Conservation (phyloP, 441 rosid genomes). For the Populus hybrid region DNA sequence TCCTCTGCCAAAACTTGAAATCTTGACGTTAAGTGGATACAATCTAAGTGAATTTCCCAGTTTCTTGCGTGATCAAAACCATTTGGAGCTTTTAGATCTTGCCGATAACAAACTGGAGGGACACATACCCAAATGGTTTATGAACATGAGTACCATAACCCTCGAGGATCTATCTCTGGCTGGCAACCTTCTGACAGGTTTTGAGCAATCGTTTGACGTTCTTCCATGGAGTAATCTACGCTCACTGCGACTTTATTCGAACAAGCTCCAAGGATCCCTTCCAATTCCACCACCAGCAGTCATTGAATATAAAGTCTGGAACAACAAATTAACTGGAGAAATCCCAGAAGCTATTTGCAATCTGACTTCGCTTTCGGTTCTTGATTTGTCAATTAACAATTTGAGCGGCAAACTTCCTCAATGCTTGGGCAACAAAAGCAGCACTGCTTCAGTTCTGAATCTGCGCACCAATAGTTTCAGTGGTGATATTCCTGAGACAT, state of each 20-base stretch:
- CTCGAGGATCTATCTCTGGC: fast-evolving
- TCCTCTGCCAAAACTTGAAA: conserved; percentile 3
- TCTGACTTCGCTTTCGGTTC: background rate
- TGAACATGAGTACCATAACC: too few relatives aligned
- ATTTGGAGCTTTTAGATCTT: too few relatives aligned
- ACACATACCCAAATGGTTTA: too few relatives aligned
- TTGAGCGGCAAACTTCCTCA: background rate
- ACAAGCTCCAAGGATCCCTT: conserved; percentile 18
- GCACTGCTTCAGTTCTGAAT: background rate
- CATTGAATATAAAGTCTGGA: background rate
- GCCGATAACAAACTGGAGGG: too few relatives aligned
- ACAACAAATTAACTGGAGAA: conserved; percentile 13
- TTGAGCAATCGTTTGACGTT: conserved; percentile 2
- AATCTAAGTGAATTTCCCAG: conserved; percentile 19
- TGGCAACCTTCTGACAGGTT: conserved; percentile 12
- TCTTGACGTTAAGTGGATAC: conserved; percentile 7
- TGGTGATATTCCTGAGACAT: conserved; percentile 13
- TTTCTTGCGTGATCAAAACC: conserved; percentile 7
- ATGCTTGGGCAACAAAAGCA: conserved; percentile 17
- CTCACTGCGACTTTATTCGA: background rate
- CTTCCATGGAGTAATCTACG: conserved; percentile 15
- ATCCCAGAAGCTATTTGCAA: conserved; percentile 16
- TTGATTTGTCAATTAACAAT: background rate
- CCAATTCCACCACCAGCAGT: conserved; percentile 21
- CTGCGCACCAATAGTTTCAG: conserved; percentile 9